Conservation (phyloP, 2,329 filamentous ascomycete genomes). For the Colletotrichum cuscutae region DNA sequence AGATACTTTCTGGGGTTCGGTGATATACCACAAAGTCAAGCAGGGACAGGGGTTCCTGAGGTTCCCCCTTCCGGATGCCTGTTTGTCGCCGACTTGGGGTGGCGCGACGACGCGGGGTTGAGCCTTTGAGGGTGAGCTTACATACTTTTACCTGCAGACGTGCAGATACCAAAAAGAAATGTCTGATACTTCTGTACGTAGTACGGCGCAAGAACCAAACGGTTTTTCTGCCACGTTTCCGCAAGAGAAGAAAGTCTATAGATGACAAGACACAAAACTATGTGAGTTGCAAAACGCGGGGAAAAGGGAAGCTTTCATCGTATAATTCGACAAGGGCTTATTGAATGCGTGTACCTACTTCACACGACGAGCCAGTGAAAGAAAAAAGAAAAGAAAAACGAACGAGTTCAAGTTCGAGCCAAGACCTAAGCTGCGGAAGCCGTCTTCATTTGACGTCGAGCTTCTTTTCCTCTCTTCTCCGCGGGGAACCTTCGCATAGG, state of each 20-base stretch:
- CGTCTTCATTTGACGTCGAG: slow-evolving; percentile 1
- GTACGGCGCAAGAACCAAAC: neutral
- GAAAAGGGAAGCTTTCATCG: neutral
- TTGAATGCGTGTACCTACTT: neutral
- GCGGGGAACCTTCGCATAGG: neutral
- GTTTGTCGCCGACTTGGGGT: slow-evolving; percentile 7
- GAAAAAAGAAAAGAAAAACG: neutral
- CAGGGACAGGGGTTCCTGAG: neutral
- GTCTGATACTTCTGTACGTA: too few relatives aligned
- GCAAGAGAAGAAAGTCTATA: neutral
- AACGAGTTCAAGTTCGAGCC: neutral
- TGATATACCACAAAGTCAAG: neutral
- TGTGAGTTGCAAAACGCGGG: slow-evolving; percentile 15
- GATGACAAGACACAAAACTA: neutral
- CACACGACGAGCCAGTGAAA: neutral
- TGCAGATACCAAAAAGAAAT: too few relatives aligned
- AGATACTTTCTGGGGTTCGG: slow-evolving; percentile 8
- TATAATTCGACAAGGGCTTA: slow-evolving; percentile 7
- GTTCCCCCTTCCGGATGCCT: neutral
- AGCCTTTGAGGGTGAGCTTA: neutral
- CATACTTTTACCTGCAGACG: neutral
- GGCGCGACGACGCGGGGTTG: slow-evolving; percentile 2
- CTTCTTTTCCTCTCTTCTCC: neutral
- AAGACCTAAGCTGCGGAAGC: slow-evolving; percentile 1
- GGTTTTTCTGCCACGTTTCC: slow-evolving; percentile 9